Conservation (phyloP, 495 filamentous ascomycete species). For the Astrothelium subdiscretum region DNA sequence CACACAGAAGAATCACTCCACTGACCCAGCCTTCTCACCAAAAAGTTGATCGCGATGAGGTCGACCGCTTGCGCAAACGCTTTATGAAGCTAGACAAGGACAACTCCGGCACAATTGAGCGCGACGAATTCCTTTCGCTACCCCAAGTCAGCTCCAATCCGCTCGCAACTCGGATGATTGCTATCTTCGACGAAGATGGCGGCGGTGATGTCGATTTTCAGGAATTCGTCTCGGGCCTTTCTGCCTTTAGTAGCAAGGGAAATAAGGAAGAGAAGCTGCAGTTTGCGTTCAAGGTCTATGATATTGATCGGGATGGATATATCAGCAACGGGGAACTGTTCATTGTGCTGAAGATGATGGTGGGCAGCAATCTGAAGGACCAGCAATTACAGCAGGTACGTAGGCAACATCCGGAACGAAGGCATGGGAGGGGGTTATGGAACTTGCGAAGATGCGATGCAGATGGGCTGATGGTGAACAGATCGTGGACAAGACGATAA, state of each 20-base stretch:
- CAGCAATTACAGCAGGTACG: slow-evolving; percentile 83
- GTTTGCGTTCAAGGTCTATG: slow-evolving; percentile 99
- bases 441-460: no score
- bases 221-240: slow-evolving; percentile 93
- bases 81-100: slow-evolving; percentile 99
- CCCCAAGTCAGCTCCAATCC: slow-evolving; percentile 98
- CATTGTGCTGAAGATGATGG: slow-evolving; percentile 99
- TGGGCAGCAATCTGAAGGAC: slow-evolving; percentile 98
- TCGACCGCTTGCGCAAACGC: slow-evolving; percentile 85
- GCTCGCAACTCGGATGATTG: slow-evolving; percentile 93
- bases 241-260: slow-evolving; percentile 91
- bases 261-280: slow-evolving; percentile 98
- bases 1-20: no score
- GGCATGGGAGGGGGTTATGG: not conserved
- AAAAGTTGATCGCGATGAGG: slow-evolving; percentile 89
- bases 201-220: slow-evolving; percentile 98
- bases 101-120: slow-evolving; percentile 94
- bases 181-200: slow-evolving; percentile 98
- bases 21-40: not conserved
- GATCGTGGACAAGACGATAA: slow-evolving; percentile 99
- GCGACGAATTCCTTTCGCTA: slow-evolving; percentile 93
- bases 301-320: slow-evolving; percentile 96
- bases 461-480: slow-evolving; percentile 7
- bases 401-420: not conserved
- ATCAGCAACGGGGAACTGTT: slow-evolving; percentile 99